Percentiles rank a stretch among this genome's conserved stretches.
Conservation (phyloP, 225 moss, liverwort and hornwort genomes). For the Physcomitrium patens region DNA sequence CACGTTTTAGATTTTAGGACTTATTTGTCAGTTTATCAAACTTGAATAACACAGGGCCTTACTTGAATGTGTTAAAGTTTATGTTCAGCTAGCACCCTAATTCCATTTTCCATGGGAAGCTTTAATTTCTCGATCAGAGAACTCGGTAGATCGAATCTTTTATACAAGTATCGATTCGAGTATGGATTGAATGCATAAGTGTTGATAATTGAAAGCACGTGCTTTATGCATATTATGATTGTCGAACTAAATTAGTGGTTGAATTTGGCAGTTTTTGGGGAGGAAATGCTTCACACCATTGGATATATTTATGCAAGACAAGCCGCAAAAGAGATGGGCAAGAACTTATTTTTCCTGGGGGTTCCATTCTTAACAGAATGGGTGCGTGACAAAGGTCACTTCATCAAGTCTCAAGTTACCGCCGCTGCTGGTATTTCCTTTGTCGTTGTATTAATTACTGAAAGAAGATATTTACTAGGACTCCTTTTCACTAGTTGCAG, state of each 20-base stretch:
- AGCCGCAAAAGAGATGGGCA: constrained; percentile 84
- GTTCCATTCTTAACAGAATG: constrained; percentile 83
- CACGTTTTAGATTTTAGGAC: not conserved
- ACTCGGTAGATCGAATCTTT: not conserved
- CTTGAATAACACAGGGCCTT: not conserved
- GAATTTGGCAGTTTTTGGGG: constrained; percentile 59
- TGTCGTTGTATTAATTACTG: not conserved
- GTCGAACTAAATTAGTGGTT: constrained; percentile 17
- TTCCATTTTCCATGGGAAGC: not conserved
- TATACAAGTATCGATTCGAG: not conserved
- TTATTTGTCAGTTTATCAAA: not conserved
- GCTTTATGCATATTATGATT: not conserved
- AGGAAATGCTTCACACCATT: constrained; percentile 75
- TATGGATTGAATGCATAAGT: not conserved
- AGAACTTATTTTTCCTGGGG: constrained; percentile 66
- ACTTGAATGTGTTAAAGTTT: not conserved
- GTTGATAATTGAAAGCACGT: not conserved
- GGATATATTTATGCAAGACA: constrained; percentile 85
- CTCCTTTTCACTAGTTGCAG: not conserved
- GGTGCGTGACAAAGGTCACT: constrained; percentile 89
- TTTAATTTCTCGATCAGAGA: too few relatives aligned
- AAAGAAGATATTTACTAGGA: not conserved
- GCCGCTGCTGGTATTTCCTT: constrained; percentile 64
- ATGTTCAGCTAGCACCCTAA: not conserved
- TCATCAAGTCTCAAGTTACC: constrained; percentile 77